phyloP scores from a whole-genome alignment of 75 land plant species.

The Picea sitchensis region DNA sequence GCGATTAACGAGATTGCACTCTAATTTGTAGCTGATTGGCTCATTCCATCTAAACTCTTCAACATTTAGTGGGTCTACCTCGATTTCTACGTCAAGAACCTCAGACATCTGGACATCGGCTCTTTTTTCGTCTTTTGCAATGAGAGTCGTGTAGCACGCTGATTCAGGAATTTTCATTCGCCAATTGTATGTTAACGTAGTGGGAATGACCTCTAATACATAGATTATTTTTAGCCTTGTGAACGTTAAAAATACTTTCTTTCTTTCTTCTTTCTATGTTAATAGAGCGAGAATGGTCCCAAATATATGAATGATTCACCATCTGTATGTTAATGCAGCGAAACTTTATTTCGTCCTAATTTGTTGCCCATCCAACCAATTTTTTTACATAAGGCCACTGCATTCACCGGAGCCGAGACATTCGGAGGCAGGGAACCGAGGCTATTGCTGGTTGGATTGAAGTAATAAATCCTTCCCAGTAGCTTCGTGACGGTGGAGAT shows the following conservation, averaged over 20 bases:
- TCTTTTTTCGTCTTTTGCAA: conserved; percentile 29
- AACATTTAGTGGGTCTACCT: neutral
- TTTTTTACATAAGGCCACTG: conserved; percentile 34
- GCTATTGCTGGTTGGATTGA: neutral
- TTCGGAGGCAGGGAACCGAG: conserved; percentile 50
- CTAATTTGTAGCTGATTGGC: neutral
- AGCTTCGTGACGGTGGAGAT: conserved; percentile 62
- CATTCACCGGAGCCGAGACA: conserved; percentile 49
- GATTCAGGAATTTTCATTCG: conserved; percentile 55
- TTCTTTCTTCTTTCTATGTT: too few relatives aligned
- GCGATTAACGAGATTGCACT: too few relatives aligned
- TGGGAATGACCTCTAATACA: conserved; percentile 14
- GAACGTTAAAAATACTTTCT: too few relatives aligned
- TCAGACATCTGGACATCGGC: conserved; percentile 46
- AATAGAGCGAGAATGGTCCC: too few relatives aligned
- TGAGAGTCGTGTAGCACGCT: conserved; percentile 51
- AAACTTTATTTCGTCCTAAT: too few relatives aligned
- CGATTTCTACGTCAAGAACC: conserved; percentile 21
- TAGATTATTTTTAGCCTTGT: too few relatives aligned
- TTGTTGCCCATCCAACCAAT: too few relatives aligned
- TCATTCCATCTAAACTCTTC: neutral
- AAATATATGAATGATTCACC: too few relatives aligned
- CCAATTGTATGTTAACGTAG: conserved; percentile 37
- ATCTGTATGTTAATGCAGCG: too few relatives aligned
- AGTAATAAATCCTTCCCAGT: conserved; percentile 64